phyloP scores from a whole-genome alignment of 805 yeast species.

The Sungouiella blattae region DNA sequence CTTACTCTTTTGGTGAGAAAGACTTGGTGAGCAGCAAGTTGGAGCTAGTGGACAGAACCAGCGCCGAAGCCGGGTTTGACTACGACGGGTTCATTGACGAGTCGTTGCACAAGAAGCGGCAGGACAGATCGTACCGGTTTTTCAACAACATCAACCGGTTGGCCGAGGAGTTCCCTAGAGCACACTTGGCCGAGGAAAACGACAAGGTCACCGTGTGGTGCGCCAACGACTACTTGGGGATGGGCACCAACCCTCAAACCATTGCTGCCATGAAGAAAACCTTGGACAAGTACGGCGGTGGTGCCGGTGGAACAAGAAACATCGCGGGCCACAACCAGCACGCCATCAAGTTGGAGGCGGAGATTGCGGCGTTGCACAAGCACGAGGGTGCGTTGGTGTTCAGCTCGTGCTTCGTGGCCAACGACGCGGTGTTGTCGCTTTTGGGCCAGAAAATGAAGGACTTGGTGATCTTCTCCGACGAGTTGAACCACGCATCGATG shows the following conservation, averaged over 20 bases:
- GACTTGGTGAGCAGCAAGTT: conserved; percentile 23
- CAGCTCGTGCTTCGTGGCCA: conserved; percentile 94
- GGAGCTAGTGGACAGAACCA: conserved; percentile 23
- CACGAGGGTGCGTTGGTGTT: conserved; percentile 95
- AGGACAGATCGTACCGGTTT: conserved; percentile 89
- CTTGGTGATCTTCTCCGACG: conserved; percentile 89
- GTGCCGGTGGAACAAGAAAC: conserved; percentile 99
- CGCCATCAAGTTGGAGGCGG: conserved; percentile 84
- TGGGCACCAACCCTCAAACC: conserved; percentile 80
- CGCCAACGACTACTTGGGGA: conserved; percentile 94
- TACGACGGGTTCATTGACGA: conserved; percentile 64
- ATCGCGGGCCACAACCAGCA: conserved; percentile 96
- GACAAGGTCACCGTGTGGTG: conserved; percentile 99
- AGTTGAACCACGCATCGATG: conserved; percentile 96
- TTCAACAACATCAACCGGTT: conserved; percentile 96
- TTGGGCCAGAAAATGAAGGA: conserved; percentile 89
- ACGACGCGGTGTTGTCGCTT: conserved; percentile 88
- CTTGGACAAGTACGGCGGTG: conserved; percentile 89
- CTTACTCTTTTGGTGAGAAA: conserved; percentile 29
- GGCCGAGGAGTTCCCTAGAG: conserved; percentile 89
- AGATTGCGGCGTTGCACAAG: conserved; percentile 85
- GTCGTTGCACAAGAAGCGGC: conserved; percentile 70
- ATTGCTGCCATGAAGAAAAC: conserved; percentile 73
- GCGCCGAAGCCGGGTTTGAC: conserved; percentile 59
- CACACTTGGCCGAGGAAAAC: conserved; percentile 70